These are phyloP conservation scores for Polytolypa hystricis DNA, from an alignment of 2,329 filamentous ascomycete genomes.

Conservation along the genomic window DNA sequence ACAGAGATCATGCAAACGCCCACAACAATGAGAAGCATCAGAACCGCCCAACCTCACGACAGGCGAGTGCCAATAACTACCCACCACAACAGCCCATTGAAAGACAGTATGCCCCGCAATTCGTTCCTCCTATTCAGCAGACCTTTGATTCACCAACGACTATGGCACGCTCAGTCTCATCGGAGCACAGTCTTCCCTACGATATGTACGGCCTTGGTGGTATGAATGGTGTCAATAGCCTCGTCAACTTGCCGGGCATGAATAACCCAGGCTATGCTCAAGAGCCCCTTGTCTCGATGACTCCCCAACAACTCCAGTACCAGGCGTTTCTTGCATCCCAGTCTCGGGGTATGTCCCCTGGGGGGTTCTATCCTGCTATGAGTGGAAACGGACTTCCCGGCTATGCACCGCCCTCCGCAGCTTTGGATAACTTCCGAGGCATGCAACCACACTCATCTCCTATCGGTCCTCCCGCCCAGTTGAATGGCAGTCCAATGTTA, in stretches of 20 bases:
- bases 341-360: conserved; percentile 31
- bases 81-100: conserved; percentile 27
- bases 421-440: conserved; percentile 30
- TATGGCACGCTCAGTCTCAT: conserved; percentile 22
- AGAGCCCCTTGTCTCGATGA: conserved; percentile 31
- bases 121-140: conserved; percentile 24
- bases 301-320: conserved; percentile 46
- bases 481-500: conserved; percentile 35
- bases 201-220: conserved; percentile 29
- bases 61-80: conserved; percentile 25
- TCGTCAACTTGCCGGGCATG: conserved; percentile 6
- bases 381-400: conserved; percentile 31
- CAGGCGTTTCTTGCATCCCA: conserved; percentile 43
- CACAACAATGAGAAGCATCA: conserved; percentile 32
- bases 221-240: conserved; percentile 22
- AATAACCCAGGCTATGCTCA: conserved; percentile 23
- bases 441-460: conserved; percentile 29
- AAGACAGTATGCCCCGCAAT: conserved; percentile 33
- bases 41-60: conserved; percentile 32
- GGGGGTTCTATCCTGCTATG: conserved; percentile 37
- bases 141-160: conserved; percentile 22
- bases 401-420: conserved; percentile 29
- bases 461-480: conserved; percentile 25
- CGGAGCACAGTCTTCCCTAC: conserved; percentile 27
- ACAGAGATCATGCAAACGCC: conserved; percentile 23